A percentile compares a stretch with the other conserved stretches of the same genome.
phyloP scores from a whole-genome alignment of 1,284 basidiomycete species.

The Gastroboletus turbinatus region DNA sequence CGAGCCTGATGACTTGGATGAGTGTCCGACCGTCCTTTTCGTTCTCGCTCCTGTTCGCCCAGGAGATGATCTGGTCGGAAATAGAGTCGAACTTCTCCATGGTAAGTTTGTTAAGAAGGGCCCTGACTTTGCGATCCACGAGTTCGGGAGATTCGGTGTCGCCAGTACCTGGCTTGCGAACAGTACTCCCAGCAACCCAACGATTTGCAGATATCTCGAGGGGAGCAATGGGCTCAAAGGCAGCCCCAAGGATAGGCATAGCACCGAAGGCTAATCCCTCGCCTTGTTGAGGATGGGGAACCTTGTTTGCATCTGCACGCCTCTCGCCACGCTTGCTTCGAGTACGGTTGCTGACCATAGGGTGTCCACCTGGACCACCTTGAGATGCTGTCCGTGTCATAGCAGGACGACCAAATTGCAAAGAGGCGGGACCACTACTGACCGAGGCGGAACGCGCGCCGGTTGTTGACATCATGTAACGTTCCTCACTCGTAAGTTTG shows the following conservation, averaged over 20 bases:
- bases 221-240: conserved; percentile 69
- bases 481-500: conserved; percentile 72
- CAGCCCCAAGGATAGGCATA: conserved; percentile 11
- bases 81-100: conserved; percentile 97
- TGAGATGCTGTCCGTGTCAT: conserved; percentile 80
- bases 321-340: conserved; percentile 74
- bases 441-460: conserved; percentile 47
- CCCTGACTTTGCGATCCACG: conserved; percentile 93
- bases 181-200: conserved; percentile 61
- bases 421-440: conserved; percentile 40
- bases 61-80: conserved; percentile 87
- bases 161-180: conserved; percentile 22
- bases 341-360: conserved; percentile 57
- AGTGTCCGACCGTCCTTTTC: conserved; percentile 94
- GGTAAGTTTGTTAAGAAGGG: conserved; percentile 93
- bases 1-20: conserved; percentile 92
- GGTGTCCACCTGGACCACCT: conserved; percentile 54
- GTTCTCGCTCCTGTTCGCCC: conserved; percentile 91
- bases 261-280: conserved; percentile 34
- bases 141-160: conserved; percentile 76
- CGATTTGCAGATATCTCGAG: conserved; percentile 80
- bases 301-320: conserved; percentile 50
- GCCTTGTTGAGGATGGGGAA: conserved; percentile 26
- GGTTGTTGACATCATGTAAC: conserved; percentile 53
- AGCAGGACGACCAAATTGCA: conserved; percentile 50